Evolutionary conservation across 1,284 basidiomycete genomes (phyloP).

Genomic region (Apiotrichum laibachii): DNA sequence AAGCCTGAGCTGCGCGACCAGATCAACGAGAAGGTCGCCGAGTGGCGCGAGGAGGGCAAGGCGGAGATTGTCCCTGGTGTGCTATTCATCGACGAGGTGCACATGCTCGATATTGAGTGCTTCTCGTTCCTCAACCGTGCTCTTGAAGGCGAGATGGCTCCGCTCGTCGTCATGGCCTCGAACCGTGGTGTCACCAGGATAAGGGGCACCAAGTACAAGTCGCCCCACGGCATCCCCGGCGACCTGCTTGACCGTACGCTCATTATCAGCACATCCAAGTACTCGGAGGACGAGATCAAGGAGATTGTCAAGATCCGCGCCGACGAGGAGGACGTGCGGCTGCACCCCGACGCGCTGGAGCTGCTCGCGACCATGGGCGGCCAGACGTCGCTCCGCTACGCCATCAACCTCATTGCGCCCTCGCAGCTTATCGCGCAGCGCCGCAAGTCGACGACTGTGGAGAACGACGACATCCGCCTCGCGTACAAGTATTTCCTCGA

Average conservation of each 20-base stretch:
- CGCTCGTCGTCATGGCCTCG: constrained; percentile 96
- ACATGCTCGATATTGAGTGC: constrained; percentile 99
- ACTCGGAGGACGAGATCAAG: constrained; percentile 76
- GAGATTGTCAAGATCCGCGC: constrained; percentile 92
- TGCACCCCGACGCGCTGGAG: constrained; percentile 68
- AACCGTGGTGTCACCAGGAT: constrained; percentile 94
- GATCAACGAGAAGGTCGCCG: constrained; percentile 93
- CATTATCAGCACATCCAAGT: constrained; percentile 92
- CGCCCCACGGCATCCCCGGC: constrained; percentile 90
- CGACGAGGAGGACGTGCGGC: constrained; percentile 92
- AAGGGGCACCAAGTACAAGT: constrained; percentile 89
- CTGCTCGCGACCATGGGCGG: constrained; percentile 81
- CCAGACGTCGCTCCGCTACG: constrained; percentile 83
- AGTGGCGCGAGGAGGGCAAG: constrained; percentile 99
- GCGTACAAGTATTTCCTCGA: constrained; percentile 92
- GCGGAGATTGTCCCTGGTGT: constrained; percentile 97
- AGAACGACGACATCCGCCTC: constrained; percentile 76
- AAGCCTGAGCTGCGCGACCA: constrained; percentile 95
- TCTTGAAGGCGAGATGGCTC: constrained; percentile 87
- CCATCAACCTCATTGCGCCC: constrained; percentile 88
- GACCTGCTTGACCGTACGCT: constrained; percentile 92
- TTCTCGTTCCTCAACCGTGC: constrained; percentile 98
- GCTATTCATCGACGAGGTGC: constrained; percentile 90
- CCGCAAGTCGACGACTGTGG: constrained; percentile 71
- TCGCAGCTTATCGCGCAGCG: constrained; percentile 78